These are phyloP conservation scores for Cercis canadensis DNA, from an alignment of 306 rosid genomes.

Conservation along the genomic window DNA sequence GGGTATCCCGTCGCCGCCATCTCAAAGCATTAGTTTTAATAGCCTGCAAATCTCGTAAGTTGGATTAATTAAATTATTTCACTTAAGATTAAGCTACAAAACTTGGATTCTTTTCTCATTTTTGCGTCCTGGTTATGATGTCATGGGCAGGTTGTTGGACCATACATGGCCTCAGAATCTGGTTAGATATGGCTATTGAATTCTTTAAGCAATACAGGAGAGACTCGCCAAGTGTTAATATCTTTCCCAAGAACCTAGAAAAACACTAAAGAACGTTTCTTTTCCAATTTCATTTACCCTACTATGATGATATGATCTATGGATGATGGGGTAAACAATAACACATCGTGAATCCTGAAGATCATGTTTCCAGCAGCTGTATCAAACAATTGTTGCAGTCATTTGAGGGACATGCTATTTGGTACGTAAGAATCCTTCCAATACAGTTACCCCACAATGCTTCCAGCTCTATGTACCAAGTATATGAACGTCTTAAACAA, in stretches of 20 bases:
- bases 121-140: background rate
- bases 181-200: background rate
- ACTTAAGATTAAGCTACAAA: background rate
- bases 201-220: constrained; percentile 16
- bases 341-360: background rate
- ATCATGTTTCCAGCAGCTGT: constrained; percentile 15
- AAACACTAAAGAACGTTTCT: background rate
- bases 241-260: background rate
- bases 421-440: constrained; percentile 21
- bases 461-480: background rate
- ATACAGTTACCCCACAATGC: constrained; percentile 17
- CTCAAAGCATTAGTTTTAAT: constrained; percentile 14
- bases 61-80: constrained; percentile 28
- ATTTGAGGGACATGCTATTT: background rate
- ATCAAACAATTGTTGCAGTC: background rate
- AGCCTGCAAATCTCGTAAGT: constrained; percentile 11
- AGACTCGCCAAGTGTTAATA: background rate
- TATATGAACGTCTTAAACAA: constrained; percentile 20
- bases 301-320: background rate
- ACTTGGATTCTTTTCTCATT: too few species aligned
- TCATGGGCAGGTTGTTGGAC: background rate
- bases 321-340: background rate
- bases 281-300: background rate
- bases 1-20: constrained; percentile 15
- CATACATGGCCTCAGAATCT: constrained; percentile 5